Conservation (phyloP, 1,284 basidiomycete species). For the Rhodotorula sp. region DNA sequence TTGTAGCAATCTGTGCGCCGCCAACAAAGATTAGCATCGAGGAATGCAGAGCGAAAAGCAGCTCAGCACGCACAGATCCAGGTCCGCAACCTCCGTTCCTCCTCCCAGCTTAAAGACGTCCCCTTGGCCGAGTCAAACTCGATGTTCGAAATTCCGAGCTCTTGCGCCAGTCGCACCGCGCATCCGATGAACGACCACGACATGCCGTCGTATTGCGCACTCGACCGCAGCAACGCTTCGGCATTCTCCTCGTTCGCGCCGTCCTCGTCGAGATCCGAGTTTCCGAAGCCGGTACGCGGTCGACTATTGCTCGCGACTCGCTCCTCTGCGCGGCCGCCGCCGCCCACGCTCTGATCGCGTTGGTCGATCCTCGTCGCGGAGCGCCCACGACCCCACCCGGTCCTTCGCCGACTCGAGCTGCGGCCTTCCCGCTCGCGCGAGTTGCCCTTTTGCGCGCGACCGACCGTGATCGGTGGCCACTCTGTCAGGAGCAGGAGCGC, state of each 20-base stretch:
- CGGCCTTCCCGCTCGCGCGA: constrained; percentile 3
- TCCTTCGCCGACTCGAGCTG: background rate
- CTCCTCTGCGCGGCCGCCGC: background rate
- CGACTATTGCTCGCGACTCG: background rate
- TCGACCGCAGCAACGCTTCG: constrained; percentile 23
- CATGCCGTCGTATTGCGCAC: constrained; percentile 36
- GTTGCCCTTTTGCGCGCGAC: background rate
- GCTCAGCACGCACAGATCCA: constrained; percentile 28
- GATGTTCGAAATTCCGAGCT: constrained; percentile 36
- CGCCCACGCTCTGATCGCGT: constrained; percentile 9
- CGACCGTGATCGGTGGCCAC: constrained; percentile 33
- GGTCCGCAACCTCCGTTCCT: constrained; percentile 28
- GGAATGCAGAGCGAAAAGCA: rapidly evolving
- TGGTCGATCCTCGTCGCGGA: constrained; percentile 3
- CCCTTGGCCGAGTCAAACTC: constrained; percentile 12
- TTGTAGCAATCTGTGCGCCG: constrained; percentile 30
- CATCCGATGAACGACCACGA: constrained; percentile 36
- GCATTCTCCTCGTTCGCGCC: constrained; percentile 14
- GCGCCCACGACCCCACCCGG: constrained; percentile 5
- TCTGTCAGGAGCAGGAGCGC: constrained; percentile 37
- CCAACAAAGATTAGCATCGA: background rate
- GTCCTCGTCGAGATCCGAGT: background rate
- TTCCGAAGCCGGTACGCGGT: background rate
- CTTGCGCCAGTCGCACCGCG: constrained; percentile 38
- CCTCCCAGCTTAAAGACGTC: constrained; percentile 12